A percentile compares a stretch with the other conserved stretches of the same genome.
phyloP scores from a whole-genome alignment of 1,284 basidiomycete genomes.

The Trametes versicolor region DNA sequence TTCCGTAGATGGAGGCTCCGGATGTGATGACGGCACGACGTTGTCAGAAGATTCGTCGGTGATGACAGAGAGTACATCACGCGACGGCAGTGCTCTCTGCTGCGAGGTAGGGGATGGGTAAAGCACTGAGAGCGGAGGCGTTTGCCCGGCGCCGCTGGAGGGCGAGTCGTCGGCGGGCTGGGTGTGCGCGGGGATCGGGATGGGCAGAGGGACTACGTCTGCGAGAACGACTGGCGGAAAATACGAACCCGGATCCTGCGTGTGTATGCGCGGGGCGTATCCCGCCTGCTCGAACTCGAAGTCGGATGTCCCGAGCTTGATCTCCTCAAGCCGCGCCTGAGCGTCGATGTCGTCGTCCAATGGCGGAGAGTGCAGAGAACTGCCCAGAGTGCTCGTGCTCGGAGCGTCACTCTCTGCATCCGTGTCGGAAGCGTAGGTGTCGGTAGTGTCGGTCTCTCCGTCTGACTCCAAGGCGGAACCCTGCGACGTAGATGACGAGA shows the following conservation, averaged over 20 bases:
- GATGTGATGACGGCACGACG: neutral
- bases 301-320: slow-evolving; percentile 24
- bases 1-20: neutral
- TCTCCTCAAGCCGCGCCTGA: slow-evolving; percentile 19
- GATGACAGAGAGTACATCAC: slow-evolving; percentile 7
- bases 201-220: slow-evolving; percentile 6
- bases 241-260: slow-evolving; percentile 33
- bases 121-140: slow-evolving; percentile 35
- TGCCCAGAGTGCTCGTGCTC: slow-evolving; percentile 37
- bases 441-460: slow-evolving; percentile 31
- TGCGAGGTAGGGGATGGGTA: slow-evolving; percentile 30
- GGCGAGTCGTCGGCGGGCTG: slow-evolving; percentile 10
- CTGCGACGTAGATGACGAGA: slow-evolving; percentile 8
- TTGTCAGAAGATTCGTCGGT: neutral
- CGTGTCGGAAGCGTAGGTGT: slow-evolving; percentile 34
- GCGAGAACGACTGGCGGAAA: slow-evolving; percentile 29
- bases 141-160: slow-evolving; percentile 32
- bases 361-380: slow-evolving; percentile 38
- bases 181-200: slow-evolving; percentile 6
- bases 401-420: slow-evolving; percentile 43
- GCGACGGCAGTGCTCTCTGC: slow-evolving; percentile 8
- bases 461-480: slow-evolving; percentile 24
- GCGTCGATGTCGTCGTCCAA: slow-evolving; percentile 33
- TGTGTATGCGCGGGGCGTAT: slow-evolving; percentile 19
- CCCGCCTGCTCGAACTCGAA: slow-evolving; percentile 12